Conservation (phyloP, 2,329 filamentous ascomycete species). For the Graphilbum fragrans region DNA sequence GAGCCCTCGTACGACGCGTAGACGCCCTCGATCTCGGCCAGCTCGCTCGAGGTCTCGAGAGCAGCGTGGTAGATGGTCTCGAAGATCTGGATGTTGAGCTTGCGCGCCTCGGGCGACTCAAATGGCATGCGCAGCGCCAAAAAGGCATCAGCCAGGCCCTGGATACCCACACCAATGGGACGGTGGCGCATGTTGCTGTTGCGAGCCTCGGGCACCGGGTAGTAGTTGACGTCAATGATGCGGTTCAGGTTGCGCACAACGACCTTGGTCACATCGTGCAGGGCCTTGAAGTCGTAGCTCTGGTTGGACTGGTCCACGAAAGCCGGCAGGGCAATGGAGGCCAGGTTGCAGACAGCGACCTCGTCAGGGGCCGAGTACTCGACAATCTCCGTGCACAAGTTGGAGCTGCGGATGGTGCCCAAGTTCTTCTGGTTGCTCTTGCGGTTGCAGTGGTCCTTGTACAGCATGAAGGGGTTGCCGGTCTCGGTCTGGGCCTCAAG, state of each 20-base stretch:
- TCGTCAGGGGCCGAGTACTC: slow-evolving; percentile 97
- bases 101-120: slow-evolving; percentile 84
- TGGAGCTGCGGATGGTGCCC: slow-evolving; percentile 95
- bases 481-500: slow-evolving; percentile 98
- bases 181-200: slow-evolving; percentile 97
- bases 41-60: slow-evolving; percentile 74
- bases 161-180: slow-evolving; percentile 91
- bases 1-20: slow-evolving; percentile 91
- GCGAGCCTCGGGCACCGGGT: slow-evolving; percentile 85
- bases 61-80: slow-evolving; percentile 98
- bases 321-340: slow-evolving; percentile 81
- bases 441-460: slow-evolving; percentile 96
- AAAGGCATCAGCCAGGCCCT: slow-evolving; percentile 96
- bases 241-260: slow-evolving; percentile 94
- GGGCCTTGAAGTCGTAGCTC: slow-evolving; percentile 88
- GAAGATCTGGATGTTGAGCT: slow-evolving; percentile 97
- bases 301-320: slow-evolving; percentile 80
- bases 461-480: slow-evolving; percentile 98
- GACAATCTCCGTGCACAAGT: slow-evolving; percentile 96
- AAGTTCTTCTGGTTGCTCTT: slow-evolving; percentile 99
- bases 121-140: slow-evolving; percentile 93
- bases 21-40: slow-evolving; percentile 71
- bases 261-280: slow-evolving; percentile 87
- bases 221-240: slow-evolving; percentile 97
- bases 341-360: slow-evolving; percentile 96